Evolutionary conservation across 2,329 filamentous ascomycete genomes (phyloP).

Genomic region (Xylaria sp.): DNA sequence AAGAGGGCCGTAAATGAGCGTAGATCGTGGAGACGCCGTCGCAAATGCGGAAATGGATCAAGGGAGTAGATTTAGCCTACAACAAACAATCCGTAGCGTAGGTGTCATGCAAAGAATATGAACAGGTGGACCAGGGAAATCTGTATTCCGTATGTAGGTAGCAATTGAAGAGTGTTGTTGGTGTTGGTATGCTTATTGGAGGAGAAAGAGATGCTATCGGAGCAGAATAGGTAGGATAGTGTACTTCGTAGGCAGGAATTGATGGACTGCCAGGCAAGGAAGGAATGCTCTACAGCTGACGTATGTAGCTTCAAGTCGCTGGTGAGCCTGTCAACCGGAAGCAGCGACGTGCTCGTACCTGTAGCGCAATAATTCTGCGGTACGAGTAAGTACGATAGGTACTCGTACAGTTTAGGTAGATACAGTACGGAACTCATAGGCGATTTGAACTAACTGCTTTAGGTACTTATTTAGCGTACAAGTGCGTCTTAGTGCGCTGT

Average conservation of each 20-base stretch:
- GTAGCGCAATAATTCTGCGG: background rate
- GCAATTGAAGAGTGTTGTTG: background rate
- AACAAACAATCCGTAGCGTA: background rate
- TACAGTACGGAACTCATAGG: no score
- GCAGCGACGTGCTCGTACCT: background rate
- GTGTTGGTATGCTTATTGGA: no score
- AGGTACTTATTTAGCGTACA: no score
- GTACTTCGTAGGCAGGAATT: no score
- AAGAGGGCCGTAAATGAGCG: background rate
- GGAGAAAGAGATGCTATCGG: no score
- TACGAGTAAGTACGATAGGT: background rate
- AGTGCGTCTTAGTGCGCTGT: no score
- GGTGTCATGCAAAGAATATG: background rate
- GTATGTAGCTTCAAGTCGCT: background rate
- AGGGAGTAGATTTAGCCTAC: background rate
- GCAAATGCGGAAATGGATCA: constrained; percentile 3
- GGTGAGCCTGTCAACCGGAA: background rate
- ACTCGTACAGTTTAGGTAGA: background rate
- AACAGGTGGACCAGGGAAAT: background rate
- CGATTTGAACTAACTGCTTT: no score
- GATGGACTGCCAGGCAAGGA: no score
- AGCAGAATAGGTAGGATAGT: no score
- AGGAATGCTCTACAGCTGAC: background rate
- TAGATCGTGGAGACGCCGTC: constrained; percentile 12
- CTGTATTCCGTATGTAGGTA: background rate